Evolutionary conservation across 768 basidiomycete genomes (phyloP).

Genomic region (Lactifluus pinguis): DNA sequence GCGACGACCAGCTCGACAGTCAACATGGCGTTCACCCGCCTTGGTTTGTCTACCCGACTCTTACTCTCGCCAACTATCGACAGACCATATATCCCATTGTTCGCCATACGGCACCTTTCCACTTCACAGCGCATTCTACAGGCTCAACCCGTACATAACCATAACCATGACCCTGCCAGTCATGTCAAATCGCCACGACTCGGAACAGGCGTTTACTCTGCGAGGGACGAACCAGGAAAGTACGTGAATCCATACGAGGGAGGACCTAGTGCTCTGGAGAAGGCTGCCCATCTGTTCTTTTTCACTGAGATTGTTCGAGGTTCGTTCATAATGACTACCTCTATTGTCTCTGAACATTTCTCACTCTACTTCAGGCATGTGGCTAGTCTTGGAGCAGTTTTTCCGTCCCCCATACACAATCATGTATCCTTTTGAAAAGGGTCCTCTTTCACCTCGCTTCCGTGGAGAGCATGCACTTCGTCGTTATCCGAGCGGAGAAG

Average conservation of each 20-base stretch:
- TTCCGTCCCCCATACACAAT: constrained; percentile 97
- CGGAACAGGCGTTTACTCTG: constrained; percentile 28
- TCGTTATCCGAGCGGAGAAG: constrained; percentile 95
- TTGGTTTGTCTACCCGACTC: constrained; percentile 45
- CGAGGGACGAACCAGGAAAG: constrained; percentile 38
- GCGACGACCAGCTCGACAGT: constrained; percentile 33
- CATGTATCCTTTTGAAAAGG: constrained; percentile 98
- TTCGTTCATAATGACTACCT: constrained; percentile 29
- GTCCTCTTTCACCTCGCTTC: constrained; percentile 94
- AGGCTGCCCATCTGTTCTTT: constrained; percentile 94
- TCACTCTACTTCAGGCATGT: constrained; percentile 65
- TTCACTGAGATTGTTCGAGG: constrained; percentile 97
- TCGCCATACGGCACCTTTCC: constrained; percentile 46
- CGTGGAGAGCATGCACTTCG: constrained; percentile 96
- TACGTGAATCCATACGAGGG: constrained; percentile 60
- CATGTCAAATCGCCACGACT: constrained; percentile 27
- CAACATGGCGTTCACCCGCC: constrained; percentile 51
- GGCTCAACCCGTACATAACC: constrained; percentile 20
- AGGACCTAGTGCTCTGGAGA: constrained; percentile 89
- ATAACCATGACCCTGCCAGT: constrained; percentile 18
- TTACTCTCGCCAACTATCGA: constrained; percentile 23
- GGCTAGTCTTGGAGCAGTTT: constrained; percentile 89
- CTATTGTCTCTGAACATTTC: constrained; percentile 1
- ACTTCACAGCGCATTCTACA: constrained; percentile 20
- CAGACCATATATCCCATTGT: constrained; percentile 27